Evolutionary conservation across 2,329 filamentous ascomycete genomes (phyloP), one percentile per base, ranked within the genome.

Genomic region (Claviceps arundinis): DNA sequence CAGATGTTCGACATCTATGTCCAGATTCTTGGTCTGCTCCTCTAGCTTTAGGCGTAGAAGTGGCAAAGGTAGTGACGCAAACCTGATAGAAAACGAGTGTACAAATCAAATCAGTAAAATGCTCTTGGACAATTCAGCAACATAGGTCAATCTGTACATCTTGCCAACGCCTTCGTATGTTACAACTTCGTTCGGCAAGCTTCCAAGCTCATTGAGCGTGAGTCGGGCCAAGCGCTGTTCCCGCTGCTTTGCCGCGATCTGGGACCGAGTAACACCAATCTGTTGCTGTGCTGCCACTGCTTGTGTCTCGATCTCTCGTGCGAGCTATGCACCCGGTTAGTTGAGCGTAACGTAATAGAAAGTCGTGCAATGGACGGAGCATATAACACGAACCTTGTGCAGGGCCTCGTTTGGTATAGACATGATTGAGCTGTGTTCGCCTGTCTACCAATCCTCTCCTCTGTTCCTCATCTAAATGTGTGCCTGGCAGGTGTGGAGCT

Each of bases 141-240:
- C 13, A 50, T 11, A 11, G 24, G 7, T n/a, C 2, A 40, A 26
- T 51, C 70, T 83, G 62, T 69, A 96, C 93, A 98, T 97, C 73
- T 97, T 98, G 50, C 93, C 93, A 11, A 97, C 85, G 5, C 91
- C 91, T 70, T 97, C 91, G 62, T 97, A 98, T 30, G 95, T 81
- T 37, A 84, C 84, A 0, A 89, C 93, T 47, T 84, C 79, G 17
- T 78, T 66, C 4, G 89, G 85, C 55, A 98, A 70, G 6, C 80
- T 77, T n/a, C 81, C 78, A 48, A 97, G 75, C 69, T 98, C 93
- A 57, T 78, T 87, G 38, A 85, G 78, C 2, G 91, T 97, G 58
- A 98, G 73, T 68, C 95, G 87, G 43, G 94, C 77, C 70, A 96
- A 82, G 45, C 93, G 88, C 64, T 86, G 83, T 65, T 97, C 91